Evolutionary conservation across 176 grass and related monocot species (phyloP).

Genomic region (Juncus effusus): DNA sequence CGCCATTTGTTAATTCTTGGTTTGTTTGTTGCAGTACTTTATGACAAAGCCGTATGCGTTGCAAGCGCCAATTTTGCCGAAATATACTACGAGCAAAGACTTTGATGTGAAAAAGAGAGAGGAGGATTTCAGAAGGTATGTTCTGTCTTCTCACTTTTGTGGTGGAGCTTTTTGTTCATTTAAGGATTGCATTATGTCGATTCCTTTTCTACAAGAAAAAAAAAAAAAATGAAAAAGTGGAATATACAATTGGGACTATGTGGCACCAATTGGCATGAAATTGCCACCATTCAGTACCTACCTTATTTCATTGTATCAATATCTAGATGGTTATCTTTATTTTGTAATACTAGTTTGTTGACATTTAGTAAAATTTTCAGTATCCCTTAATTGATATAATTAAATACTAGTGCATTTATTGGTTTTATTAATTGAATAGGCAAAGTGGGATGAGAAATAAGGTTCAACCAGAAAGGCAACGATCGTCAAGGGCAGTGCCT

Average conservation of each 20-base stretch:
- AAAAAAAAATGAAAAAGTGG: no score
- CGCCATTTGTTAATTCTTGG: no score
- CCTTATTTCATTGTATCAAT: no score
- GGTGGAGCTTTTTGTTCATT: neutral
- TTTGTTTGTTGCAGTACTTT: slow-evolving; percentile 69
- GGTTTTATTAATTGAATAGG: slow-evolving; percentile 55
- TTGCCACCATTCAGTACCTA: no score
- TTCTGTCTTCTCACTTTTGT: neutral
- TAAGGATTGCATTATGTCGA: neutral
- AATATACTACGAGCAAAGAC: slow-evolving; percentile 93
- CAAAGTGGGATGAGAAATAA: slow-evolving; percentile 56
- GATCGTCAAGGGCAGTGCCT: slow-evolving; percentile 77
- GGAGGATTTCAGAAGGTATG: slow-evolving; percentile 80
- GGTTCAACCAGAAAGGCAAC: slow-evolving; percentile 48
- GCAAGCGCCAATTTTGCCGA: slow-evolving; percentile 86
- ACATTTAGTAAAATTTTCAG: slow-evolving; percentile 5
- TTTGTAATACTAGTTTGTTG: neutral
- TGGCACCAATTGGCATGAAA: no score
- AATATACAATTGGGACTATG: no score
- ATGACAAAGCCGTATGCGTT: slow-evolving; percentile 82
- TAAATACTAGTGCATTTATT: slow-evolving; percentile 17
- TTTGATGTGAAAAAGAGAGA: slow-evolving; percentile 91
- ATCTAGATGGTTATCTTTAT: no score
- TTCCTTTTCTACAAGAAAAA: no score
- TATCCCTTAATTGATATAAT: neutral